phyloP scores from a whole-genome alignment of 2,329 filamentous ascomycete species.

The Fusarium staphyleae region DNA sequence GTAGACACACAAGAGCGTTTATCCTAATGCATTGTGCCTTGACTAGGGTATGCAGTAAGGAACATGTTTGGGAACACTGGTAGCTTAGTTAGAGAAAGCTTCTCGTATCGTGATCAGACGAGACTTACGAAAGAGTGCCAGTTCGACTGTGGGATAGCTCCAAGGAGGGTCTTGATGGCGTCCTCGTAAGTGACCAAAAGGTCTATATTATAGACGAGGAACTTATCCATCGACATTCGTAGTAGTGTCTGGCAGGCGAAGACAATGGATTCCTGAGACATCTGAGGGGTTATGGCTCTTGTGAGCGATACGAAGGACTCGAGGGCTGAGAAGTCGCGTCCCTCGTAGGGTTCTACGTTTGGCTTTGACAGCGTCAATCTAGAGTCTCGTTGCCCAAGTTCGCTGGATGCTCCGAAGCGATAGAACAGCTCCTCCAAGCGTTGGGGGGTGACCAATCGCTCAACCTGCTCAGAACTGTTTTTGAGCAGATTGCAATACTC shows the following conservation, averaged over 20 bases:
- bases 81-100: slow-evolving; percentile 5
- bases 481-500: slow-evolving; percentile 67
- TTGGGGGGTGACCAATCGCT: slow-evolving; percentile 54
- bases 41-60: slow-evolving; percentile 56
- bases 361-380: slow-evolving; percentile 33
- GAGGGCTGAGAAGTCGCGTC: slow-evolving; percentile 57
- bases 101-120: neutral
- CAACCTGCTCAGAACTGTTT: slow-evolving; percentile 52
- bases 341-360: slow-evolving; percentile 42
- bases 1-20: slow-evolving; percentile 65
- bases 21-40: slow-evolving; percentile 59
- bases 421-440: slow-evolving; percentile 62
- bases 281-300: slow-evolving; percentile 45
- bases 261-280: slow-evolving; percentile 47
- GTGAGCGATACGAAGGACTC: slow-evolving; percentile 54
- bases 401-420: slow-evolving; percentile 62
- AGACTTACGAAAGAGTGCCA: slow-evolving; percentile 55
- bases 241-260: slow-evolving; percentile 58
- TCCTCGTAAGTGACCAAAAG: slow-evolving; percentile 51
- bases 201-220: slow-evolving; percentile 54
- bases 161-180: slow-evolving; percentile 54
- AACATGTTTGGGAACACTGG: slow-evolving; percentile 60
- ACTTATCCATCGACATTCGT: slow-evolving; percentile 61
- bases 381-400: slow-evolving; percentile 47
- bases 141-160: slow-evolving; percentile 47